A percentile compares a stretch with the other conserved stretches of the same genome.
Evolutionary conservation across 176 grass and related monocot genomes (phyloP).

Genomic region (Oryza rufipogon): DNA sequence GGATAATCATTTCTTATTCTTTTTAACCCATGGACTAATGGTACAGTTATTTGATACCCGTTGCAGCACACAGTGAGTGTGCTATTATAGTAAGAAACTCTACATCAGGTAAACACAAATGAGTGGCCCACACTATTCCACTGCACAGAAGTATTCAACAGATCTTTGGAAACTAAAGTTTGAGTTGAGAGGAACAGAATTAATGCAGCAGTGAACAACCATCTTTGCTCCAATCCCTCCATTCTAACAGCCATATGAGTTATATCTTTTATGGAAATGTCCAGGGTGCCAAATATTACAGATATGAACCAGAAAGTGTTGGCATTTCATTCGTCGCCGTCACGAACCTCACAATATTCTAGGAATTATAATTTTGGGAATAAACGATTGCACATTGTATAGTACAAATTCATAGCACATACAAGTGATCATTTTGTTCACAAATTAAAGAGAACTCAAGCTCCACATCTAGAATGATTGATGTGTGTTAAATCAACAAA

Average conservation of each 20-base stretch:
- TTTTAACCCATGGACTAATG: not conserved
- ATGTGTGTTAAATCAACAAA: slow-evolving; percentile 8
- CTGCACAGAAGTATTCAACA: slow-evolving; percentile 17
- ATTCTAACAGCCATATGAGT: slow-evolving; percentile 15
- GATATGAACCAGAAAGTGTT: slow-evolving; percentile 13
- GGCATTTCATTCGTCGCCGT: not conserved
- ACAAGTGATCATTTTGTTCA: not conserved
- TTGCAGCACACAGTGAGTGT: not conserved
- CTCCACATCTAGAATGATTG: not conserved
- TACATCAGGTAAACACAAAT: slow-evolving; percentile 17
- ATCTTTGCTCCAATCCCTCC: slow-evolving; percentile 3
- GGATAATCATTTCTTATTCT: not conserved
- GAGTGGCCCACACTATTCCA: not conserved
- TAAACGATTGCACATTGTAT: slow-evolving; percentile 1
- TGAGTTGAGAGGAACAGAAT: slow-evolving; percentile 13
- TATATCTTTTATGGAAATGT: slow-evolving; percentile 1
- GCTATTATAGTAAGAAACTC: slow-evolving; percentile 23
- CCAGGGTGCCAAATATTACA: not conserved
- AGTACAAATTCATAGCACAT: slow-evolving; percentile 2
- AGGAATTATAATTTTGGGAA: slow-evolving; percentile 31
- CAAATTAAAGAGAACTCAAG: slow-evolving; percentile 30
- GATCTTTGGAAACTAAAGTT: slow-evolving; percentile 18
- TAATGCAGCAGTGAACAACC: slow-evolving; percentile 12
- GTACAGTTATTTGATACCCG: not conserved
- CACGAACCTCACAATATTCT: slow-evolving; percentile 15